phyloP scores from a whole-genome alignment of 169 alveolate species.

The Cryptosporidium baileyi region DNA sequence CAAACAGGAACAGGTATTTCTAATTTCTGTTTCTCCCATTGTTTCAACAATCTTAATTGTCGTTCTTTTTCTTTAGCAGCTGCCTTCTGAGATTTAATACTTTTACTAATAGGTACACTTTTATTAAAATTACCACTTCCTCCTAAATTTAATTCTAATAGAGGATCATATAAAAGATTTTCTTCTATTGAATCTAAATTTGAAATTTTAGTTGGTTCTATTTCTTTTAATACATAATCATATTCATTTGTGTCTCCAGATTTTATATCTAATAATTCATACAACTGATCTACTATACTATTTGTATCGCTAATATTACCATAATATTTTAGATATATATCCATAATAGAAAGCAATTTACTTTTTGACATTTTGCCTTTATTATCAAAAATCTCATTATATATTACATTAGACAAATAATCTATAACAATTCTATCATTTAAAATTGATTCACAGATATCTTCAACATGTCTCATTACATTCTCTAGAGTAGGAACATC shows the following conservation, averaged over 20 bases:
- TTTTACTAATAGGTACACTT: constrained; percentile 74
- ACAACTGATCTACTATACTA: not conserved
- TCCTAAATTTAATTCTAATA: constrained; percentile 13
- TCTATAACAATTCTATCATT: constrained; percentile 32
- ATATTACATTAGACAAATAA: constrained; percentile 10
- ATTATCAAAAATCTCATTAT: constrained; percentile 19
- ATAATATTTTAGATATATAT: not conserved
- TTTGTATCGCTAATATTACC: not conserved
- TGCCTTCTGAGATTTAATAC: constrained; percentile 74
- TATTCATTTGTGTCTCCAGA: constrained; percentile 13
- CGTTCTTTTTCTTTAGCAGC: constrained; percentile 76
- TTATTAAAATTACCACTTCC: constrained; percentile 73
- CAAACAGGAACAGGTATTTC: constrained; percentile 83
- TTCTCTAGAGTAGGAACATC: not conserved
- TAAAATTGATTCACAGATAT: constrained; percentile 14
- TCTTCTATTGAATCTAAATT: not conserved
- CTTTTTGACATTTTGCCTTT: constrained; percentile 35
- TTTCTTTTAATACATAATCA: constrained; percentile 2
- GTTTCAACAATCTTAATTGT: constrained; percentile 78
- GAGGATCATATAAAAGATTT: constrained; percentile 27
- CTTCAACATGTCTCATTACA: not conserved
- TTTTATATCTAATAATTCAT: not conserved
- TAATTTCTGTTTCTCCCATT: constrained; percentile 84
- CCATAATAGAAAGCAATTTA: constrained; percentile 17
- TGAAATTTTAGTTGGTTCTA: constrained; percentile 51